Base-by-base conservation (phyloP, 163 green algal genomes). In the Chloroidium sp. region DNA sequence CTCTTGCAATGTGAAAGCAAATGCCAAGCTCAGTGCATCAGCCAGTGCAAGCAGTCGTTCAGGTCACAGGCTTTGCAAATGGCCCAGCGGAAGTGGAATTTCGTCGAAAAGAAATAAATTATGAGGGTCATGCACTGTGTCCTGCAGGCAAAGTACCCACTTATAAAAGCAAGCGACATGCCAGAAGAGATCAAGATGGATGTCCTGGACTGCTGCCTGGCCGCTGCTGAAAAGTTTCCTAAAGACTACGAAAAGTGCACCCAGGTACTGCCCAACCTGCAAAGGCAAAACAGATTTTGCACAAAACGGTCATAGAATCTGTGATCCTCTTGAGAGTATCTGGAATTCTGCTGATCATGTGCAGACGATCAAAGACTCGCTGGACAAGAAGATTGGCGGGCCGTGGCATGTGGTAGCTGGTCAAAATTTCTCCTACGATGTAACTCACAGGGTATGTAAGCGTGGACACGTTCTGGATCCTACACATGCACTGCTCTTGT, bases 321-420 rank as follows among this genome's bases (percentile, higher is more conserved):
- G 59, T 69, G 12, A n/a, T 69, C 58, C 12, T 4, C 57, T 58
- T 8, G 12, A 1, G 58, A 62, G 12, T 60, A 1, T 1, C n/a
- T 80, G 62, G 4, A 10, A 75, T 75, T 79, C 8, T 61, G 1
- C n/a, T 60, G 61, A 61, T 78, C 58, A 14, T 78, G 13, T 74
- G 75, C 88, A 97, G 92, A 92, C 95, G 85, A 96, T 97, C 74
- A 97, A 97, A 80, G 94, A 98, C 62, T 87, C 88, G 3, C 93
- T 97, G 90, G 94, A 97, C 87, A 96, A 94, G 76, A 97, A 97
- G 81, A 97, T 97, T 89, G 95, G 95, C 0, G 85, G 85, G 3
- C 90, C 91, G 1, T 98, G 94, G 93, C 93, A 98, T n/a, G 77
- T 83, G 3, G 76, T 86, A 4, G 79, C 72, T 64, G 82, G 82